Evolutionary conservation across 805 yeast species (phyloP), one percentile per base, ranked within the genome.

Genomic region (Aciculoconidium aculeatum): DNA sequence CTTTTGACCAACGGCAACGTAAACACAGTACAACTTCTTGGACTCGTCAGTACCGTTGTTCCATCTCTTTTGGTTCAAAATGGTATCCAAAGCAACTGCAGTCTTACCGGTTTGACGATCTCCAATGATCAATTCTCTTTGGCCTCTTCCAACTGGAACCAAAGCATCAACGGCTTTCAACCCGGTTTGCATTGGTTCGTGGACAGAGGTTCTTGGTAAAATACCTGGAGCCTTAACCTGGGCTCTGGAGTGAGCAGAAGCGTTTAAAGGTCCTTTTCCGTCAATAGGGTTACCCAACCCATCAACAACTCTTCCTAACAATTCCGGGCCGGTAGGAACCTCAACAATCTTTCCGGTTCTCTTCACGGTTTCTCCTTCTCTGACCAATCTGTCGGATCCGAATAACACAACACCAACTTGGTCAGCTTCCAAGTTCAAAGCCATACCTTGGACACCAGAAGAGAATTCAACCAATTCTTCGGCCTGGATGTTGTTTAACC

Each of bases 21-120:
- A 92, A 56, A 92, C 96, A 84, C 98, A 92, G 88, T 90, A 92
- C 61, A 92, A 79, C 75, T 92, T 92, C 82, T 92, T 92, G 63
- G 79, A 67, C 79, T 92, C 99, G 66, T 92, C 97, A 42, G 70
- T 35, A 70, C 95, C 95, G 53, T 74, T 67, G 80, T 92, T 92
- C 95, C 96, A 86, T 73, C 95, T 83, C 84, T 90, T 92, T 75
- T 92, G 99, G 76, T 92, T 92, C 62, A 92, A 80, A 61, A 92
- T 92, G 72, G 99, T 79, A 70, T 92, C 98, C 53, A 92, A 67
- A 54, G 97, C 98, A 55, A 92, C 96, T 47, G 97, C 96, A 62
- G 98, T 92, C 79, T 92, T 92, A 82, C 98, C 98, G 59, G 98
- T 92, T 77, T 92, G 98, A 79, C 98, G 90, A 72, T 90, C 98